These are phyloP conservation scores for Hibiscus mutabilis DNA, from an alignment of 345 rosid species.

Conservation along the genomic window DNA sequence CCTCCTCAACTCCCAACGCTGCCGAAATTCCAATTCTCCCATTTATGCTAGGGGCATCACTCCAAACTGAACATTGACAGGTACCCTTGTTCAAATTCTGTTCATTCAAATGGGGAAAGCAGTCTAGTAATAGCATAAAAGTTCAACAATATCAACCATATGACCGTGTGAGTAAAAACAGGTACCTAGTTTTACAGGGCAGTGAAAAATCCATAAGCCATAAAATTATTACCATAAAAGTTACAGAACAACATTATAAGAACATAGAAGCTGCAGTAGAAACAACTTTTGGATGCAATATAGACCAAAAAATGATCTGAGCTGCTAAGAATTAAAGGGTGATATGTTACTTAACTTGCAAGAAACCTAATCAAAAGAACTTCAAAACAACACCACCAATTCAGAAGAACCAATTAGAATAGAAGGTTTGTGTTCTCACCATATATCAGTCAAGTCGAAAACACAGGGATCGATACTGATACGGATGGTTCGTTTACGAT, in stretches of 20 bases:
- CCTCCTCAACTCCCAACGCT: conserved; percentile 47
- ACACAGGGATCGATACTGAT: background rate
- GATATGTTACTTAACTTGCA: too few relatives aligned
- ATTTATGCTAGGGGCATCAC: conserved; percentile 9
- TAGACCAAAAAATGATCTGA: background rate
- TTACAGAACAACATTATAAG: background rate
- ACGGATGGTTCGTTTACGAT: background rate
- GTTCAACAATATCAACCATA: background rate
- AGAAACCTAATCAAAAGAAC: background rate
- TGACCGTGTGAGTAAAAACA: background rate
- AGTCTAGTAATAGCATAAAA: background rate
- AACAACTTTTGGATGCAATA: too few relatives aligned
- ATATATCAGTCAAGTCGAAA: background rate
- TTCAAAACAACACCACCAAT: background rate
- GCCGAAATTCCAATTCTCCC: conserved; percentile 35
- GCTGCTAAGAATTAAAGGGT: too few relatives aligned
- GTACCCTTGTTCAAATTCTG: too few relatives aligned
- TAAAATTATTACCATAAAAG: background rate
- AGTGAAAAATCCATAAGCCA: background rate
- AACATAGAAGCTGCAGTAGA: background rate
- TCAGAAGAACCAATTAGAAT: background rate
- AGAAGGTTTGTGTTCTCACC: background rate
- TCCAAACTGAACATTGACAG: background rate
- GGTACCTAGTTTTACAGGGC: background rate
- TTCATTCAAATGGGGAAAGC: too few relatives aligned